Evolutionary conservation across 768 basidiomycete species (phyloP), one percentile per base, ranked within the genome.

Genomic region (Collybia nuda): DNA sequence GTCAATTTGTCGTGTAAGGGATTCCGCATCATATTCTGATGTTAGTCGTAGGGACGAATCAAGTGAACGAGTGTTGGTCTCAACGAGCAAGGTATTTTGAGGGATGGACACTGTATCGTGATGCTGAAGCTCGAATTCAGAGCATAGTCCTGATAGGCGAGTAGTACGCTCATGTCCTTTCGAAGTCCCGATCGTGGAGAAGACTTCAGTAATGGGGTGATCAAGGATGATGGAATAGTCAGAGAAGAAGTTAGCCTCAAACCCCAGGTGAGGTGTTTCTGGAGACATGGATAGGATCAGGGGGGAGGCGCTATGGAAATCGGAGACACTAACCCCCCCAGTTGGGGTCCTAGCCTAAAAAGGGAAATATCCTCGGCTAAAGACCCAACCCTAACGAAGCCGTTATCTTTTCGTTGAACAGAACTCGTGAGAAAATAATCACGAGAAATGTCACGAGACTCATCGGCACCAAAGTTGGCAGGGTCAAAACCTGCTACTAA

Each of bases 111-210:
- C 47, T 14, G 49, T 53, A 39, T 72, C 68, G 39, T 42, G 40
- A 6, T 67, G 48, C 29, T 56, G 50, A 15, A 70, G 52, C 17
- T 67, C 61, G 47, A 67, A 55, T 5, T 52, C 56, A n/a, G 64
- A 56, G 50, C 68, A 68, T 3, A 70, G 47, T 23, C 48, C 42
- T n/a, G 61, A 66, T 14, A 71, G 57, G 12, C 62, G 58, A 40
- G 65, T 67, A 6, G 69, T 64, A 28, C 63, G 60, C 49, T 70
- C 68, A 52, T 70, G 67, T 17, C 67, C 69, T 42, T 54, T 54
- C 23, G 56, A 43, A 2, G 64, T 70, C 22, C 62, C 67, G 11
- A 74, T 50, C 6, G 56, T 58, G 2, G 55, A 39, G 35, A 67
- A 70, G 15, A 62, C 69, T 11, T 59, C 54, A 15, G 58, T 48